Conservation (phyloP, 108 stramenopile genomes). For the Fragilariopsis cylindrus region DNA sequence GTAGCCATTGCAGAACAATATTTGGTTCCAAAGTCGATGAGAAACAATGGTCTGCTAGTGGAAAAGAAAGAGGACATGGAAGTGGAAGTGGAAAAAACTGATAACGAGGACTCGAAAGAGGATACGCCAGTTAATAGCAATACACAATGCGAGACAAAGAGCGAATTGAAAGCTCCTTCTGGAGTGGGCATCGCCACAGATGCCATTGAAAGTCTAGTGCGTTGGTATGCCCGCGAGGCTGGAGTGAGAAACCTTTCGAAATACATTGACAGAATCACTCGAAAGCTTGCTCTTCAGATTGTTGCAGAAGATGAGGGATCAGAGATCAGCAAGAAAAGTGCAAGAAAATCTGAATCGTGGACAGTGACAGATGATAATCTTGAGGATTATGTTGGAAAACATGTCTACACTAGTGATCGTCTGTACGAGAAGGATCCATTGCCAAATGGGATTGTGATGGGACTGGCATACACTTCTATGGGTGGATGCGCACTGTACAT, state of each 20-base stretch:
- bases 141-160: constrained; percentile 11
- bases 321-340: constrained; percentile 69
- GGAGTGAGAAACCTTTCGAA: constrained; percentile 96
- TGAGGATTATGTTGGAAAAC: constrained; percentile 93
- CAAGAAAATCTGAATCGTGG: constrained; percentile 74
- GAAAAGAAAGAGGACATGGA: constrained; percentile 37
- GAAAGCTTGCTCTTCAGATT: constrained; percentile 86
- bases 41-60: constrained; percentile 82
- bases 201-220: constrained; percentile 89
- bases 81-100: constrained; percentile 17
- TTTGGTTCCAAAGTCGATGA: constrained; percentile 93
- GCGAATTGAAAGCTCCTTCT: constrained; percentile 37
- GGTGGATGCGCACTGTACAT: constrained; percentile 97
- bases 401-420: constrained; percentile 88
- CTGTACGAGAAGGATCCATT: constrained; percentile 89
- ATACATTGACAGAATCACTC: constrained; percentile 92
- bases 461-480: constrained; percentile 96
- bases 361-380: constrained; percentile 70
- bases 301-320: constrained; percentile 87
- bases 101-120: constrained; percentile 26
- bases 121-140: constrained; percentile 23
- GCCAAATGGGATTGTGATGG: constrained; percentile 97
- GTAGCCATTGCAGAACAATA: constrained; percentile 95
- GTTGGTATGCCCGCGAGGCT: constrained; percentile 97
- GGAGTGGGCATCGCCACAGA: constrained; percentile 62